Base-by-base conservation (phyloP, 768 basidiomycete species). In the Boletus pseudopeckii region DNA sequence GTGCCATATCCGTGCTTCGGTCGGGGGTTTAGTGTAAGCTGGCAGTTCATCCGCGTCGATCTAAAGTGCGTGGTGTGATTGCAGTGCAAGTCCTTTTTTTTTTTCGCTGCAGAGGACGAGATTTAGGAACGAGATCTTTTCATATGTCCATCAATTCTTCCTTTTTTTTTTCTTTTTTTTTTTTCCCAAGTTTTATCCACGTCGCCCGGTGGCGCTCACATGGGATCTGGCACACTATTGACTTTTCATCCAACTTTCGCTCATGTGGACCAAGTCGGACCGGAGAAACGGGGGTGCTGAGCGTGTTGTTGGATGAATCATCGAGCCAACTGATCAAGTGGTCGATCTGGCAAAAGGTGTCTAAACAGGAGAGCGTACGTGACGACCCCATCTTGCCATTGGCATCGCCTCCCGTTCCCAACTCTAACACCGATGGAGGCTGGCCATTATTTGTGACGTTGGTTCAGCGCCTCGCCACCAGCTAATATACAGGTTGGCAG, bases 61-160 rank as follows among this genome's bases (percentile, higher is more conserved):
- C 54, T 33, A 39, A 45, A 42, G 20, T 15, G 26, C 8, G n/a
- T 40, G 38, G 36, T 17, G 14, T 38, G 54, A 55, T 49, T 50
- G 43, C 28, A 18, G 40, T 55, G 44, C 40, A 9, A 38, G 47
- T 28, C 28, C 28, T 28, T 8, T 28, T 28, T n/a, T 18, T 14
- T 40, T 44, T 26, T 57, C 32, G 45, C 30, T 8, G 26, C 2
- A 7, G 42, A 34, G 17, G 26, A 30, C 11, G 43, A 62, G 52
- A 63, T 63, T 53, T 47, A 64, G 62, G 58, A 50, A 61, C 55
- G 44, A 57, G 52, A 61, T 57, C 40, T 18, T 10, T 15, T 26
- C 46, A 4, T 22, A n/a, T n/a, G n/a, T 11, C 38, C 24, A 30
- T 30, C 28, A 30, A 8, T 30, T 26, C 13, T 20, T n/a, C 15